Evolutionary conservation across 768 basidiomycete genomes (phyloP), one percentile per base, ranked within the genome.

Genomic region (Mycena belliarum): DNA sequence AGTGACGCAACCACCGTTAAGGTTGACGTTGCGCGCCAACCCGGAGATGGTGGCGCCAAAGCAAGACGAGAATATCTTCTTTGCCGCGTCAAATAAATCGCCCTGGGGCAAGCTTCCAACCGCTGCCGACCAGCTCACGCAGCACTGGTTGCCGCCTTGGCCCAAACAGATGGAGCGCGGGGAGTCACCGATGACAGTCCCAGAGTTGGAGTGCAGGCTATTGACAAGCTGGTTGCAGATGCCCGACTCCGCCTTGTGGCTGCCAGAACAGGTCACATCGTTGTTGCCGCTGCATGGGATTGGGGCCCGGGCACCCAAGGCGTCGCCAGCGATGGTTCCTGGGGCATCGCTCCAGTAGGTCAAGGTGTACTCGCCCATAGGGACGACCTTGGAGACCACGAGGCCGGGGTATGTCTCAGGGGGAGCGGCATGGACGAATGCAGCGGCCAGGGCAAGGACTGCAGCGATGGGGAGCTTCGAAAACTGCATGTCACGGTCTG

Each of bases 51-150:
- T 35, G 12, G 33, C 11, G 9, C 33, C 33, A 16, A 16, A 12
- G 24, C 43, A 44, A 5, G 24, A 6, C 6, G 23, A 10, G 12
- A 25, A 18, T 2, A 44, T 16, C 15, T 44, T 25, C 7, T 16
- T 12, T 6, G 43, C 43, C 3, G 43, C 43, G 15, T 16, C 26
- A 16, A 26, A 24, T 28, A 51, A 23, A 29, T 52, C 41, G 2
- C 5, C 2, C 25, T 52, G 11, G 26, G 40, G 40, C 21, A 52
- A 32, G 29, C 21, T 24, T 12, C 41, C 28, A 26, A 43, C 51
- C 20, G 51, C 29, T 21, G 15, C 9, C 12, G 51, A 42, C 51
- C 51, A 52, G 51, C 51, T 52, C 29, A 52, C 41, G 16, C 51
- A 52, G 41, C 51, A 38, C 37, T 38, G 37, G 37, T 38, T 38